These are phyloP conservation scores for Penicillium silybi DNA, from an alignment of 495 filamentous ascomycete species.

Conservation along the genomic window DNA sequence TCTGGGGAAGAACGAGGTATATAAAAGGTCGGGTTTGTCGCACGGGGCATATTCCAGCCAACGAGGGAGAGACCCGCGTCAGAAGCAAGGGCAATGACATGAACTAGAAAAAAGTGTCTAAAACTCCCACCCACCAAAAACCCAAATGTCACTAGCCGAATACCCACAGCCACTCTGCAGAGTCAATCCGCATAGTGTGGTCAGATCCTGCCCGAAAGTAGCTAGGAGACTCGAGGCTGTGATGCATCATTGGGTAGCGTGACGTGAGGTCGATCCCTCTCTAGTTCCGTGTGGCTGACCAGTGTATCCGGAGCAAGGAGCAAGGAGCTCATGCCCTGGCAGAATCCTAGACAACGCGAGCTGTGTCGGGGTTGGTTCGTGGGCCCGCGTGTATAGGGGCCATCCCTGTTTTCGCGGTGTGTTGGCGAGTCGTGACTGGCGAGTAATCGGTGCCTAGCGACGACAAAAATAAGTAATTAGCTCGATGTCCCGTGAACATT, in stretches of 20 bases:
- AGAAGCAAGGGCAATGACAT: slow-evolving; percentile 24
- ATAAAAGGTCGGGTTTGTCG: slow-evolving; percentile 14
- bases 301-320: slow-evolving; percentile 1
- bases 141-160: neutral
- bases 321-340: slow-evolving; percentile 17
- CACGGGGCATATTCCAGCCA: slow-evolving; percentile 12
- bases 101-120: slow-evolving; percentile 4
- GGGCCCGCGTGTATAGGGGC: neutral
- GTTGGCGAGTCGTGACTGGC: neutral
- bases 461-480: neutral
- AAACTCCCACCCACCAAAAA: neutral
- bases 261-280: neutral
- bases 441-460: neutral
- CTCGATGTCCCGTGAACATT: neutral
- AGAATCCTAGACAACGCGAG: neutral
- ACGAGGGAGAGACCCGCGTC: slow-evolving; percentile 7
- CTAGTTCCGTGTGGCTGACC: slow-evolving; percentile 12
- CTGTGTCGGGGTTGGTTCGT: neutral
- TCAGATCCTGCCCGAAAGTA: slow-evolving; percentile 9
- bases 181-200: slow-evolving; percentile 9
- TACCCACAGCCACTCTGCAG: slow-evolving; percentile 2
- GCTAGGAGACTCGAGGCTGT: neutral
- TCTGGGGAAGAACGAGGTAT: slow-evolving; percentile 12
- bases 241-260: slow-evolving; percentile 7
- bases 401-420: slow-evolving; percentile 14